phyloP scores from a whole-genome alignment of 805 yeast species.

The Metschnikowia amazonensis region DNA sequence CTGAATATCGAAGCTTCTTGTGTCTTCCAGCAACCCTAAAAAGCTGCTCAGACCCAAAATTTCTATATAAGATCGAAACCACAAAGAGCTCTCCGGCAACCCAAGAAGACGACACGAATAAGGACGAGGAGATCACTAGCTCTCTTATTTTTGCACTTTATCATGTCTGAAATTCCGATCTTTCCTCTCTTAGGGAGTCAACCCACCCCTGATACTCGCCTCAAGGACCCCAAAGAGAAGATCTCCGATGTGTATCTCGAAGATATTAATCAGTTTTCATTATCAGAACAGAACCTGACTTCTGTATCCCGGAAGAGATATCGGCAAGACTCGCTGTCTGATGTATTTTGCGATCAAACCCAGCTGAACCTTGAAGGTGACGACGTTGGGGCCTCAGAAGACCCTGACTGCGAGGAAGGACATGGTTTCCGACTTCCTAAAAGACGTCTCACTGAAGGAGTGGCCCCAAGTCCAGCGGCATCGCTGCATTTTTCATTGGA shows the following conservation, averaged over 20 bases:
- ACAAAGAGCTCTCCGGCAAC: background rate
- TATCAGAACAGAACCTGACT: constrained; percentile 12
- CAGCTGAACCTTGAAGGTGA: constrained; percentile 18
- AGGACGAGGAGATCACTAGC: background rate
- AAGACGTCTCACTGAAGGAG: constrained; percentile 26
- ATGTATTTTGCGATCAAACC: constrained; percentile 13
- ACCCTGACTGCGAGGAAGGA: background rate
- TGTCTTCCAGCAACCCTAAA: background rate
- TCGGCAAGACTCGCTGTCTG: constrained; percentile 22
- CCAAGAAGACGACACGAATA: background rate
- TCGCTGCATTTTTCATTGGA: background rate
- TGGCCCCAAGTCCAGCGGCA: background rate
- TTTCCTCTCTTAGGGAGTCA: constrained; percentile 31
- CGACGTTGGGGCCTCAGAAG: background rate
- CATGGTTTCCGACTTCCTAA: constrained; percentile 29
- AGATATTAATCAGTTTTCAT: constrained; percentile 25
- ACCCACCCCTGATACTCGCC: constrained; percentile 31
- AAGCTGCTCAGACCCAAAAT: background rate
- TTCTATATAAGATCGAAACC: background rate
- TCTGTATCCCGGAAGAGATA: constrained; percentile 20
- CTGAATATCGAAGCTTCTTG: background rate
- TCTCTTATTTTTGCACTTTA: too few species aligned
- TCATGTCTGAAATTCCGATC: constrained; percentile 6
- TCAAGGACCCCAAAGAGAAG: constrained; percentile 29
- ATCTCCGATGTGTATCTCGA: constrained; percentile 32